phyloP scores from a whole-genome alignment of 345 rosid genomes.

The Geranium brycei region DNA sequence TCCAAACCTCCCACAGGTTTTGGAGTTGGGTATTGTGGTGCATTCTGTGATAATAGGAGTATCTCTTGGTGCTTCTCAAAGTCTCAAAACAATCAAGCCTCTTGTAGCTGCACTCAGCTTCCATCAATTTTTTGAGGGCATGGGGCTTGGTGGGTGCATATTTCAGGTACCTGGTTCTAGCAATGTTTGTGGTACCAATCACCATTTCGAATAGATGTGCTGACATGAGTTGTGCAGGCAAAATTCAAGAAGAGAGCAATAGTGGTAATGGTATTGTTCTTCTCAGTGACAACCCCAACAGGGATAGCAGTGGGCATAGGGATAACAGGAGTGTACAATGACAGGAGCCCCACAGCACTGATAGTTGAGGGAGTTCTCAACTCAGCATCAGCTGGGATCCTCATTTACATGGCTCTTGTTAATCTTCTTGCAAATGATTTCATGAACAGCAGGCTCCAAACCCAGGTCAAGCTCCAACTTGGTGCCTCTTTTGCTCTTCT shows the following conservation, averaged over 20 bases:
- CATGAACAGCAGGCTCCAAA: constrained; percentile 34
- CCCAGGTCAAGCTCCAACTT: constrained; percentile 30
- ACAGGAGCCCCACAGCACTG: constrained; percentile 30
- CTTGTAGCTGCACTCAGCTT: constrained; percentile 20
- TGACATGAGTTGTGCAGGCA: constrained; percentile 19
- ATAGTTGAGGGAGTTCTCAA: constrained; percentile 43
- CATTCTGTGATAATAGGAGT: constrained; percentile 29
- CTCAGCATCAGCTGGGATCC: constrained; percentile 54
- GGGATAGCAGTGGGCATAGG: constrained; percentile 46
- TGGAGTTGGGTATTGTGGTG: constrained; percentile 29
- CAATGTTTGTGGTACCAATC: neutral
- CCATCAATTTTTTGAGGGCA: constrained; percentile 27
- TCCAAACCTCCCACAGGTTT: constrained; percentile 3
- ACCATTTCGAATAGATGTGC: neutral
- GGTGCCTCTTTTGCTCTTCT: constrained; percentile 33
- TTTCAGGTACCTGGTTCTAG: constrained; percentile 8
- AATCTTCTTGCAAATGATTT: constrained; percentile 57
- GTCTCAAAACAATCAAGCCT: constrained; percentile 17
- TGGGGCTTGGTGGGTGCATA: constrained; percentile 23
- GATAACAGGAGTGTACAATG: constrained; percentile 29
- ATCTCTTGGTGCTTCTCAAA: constrained; percentile 20
- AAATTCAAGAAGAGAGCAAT: constrained; percentile 27
- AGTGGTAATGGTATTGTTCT: constrained; percentile 34
- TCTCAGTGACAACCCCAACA: constrained; percentile 40
- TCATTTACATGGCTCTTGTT: constrained; percentile 62